phyloP scores from a whole-genome alignment of 495 filamentous ascomycete species.

The Lichenothelia convexa region DNA sequence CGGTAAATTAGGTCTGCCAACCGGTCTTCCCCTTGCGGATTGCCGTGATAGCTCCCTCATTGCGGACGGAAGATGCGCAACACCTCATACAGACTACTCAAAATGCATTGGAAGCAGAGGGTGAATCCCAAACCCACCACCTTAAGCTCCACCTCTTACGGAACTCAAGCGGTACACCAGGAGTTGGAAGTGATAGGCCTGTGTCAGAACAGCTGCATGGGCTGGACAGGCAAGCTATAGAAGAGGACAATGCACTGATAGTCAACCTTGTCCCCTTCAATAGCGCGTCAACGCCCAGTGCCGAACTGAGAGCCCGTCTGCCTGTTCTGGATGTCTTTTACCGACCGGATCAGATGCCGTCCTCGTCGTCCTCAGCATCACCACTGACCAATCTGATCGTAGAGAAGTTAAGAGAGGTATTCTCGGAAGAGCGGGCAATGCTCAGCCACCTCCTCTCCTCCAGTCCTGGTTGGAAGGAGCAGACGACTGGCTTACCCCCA shows the following conservation, averaged over 20 bases:
- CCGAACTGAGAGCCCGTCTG: slow-evolving; percentile 46
- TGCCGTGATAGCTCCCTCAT: slow-evolving; percentile 47
- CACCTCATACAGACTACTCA: slow-evolving; percentile 69
- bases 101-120: slow-evolving; percentile 74
- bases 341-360: slow-evolving; percentile 51
- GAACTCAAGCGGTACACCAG: slow-evolving; percentile 17
- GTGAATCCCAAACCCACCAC: slow-evolving; percentile 84
- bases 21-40: slow-evolving; percentile 79
- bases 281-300: slow-evolving; percentile 28
- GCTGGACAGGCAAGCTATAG: no score
- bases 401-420: slow-evolving; percentile 55
- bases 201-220: no score
- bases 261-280: slow-evolving; percentile 52
- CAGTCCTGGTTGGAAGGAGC: slow-evolving; percentile 7
- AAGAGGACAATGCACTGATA: slow-evolving; percentile 41
- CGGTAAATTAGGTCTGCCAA: slow-evolving; percentile 63
- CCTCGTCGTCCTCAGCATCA: slow-evolving; percentile 48
- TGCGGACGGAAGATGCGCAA: slow-evolving; percentile 52
- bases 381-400: slow-evolving; percentile 67
- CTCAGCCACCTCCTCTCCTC: slow-evolving; percentile 65
- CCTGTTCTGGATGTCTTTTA: slow-evolving; percentile 67
- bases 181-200: no score
- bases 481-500: slow-evolving; percentile 22
- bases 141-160: slow-evolving; percentile 54
- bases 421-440: slow-evolving; percentile 76